phyloP scores from a whole-genome alignment of 169 alveolate genomes.

The Plasmodium reichenowi region DNA sequence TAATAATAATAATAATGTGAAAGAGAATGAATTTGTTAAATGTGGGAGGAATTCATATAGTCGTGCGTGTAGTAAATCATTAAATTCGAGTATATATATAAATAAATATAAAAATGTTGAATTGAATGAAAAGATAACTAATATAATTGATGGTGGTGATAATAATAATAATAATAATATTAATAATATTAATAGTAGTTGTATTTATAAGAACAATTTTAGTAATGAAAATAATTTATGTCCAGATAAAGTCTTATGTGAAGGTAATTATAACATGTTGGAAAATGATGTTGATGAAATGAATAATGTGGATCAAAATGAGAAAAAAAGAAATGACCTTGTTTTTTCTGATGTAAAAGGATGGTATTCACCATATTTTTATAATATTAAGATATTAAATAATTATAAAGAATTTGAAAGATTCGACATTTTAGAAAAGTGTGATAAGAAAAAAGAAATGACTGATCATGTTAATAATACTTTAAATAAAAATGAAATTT shows the following conservation, averaged over 20 bases:
- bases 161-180: neutral
- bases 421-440: conserved; percentile 38
- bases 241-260: neutral
- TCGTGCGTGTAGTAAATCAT: no score
- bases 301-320: conserved; percentile 15
- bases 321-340: conserved; percentile 35
- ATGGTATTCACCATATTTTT: conserved; percentile 75
- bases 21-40: neutral
- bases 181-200: neutral
- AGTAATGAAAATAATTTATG: neutral
- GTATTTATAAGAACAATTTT: neutral
- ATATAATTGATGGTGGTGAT: neutral
- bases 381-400: conserved; percentile 51
- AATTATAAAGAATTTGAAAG: conserved; percentile 50
- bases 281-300: conserved; percentile 23
- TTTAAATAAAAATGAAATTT: conserved; percentile 20
- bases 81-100: neutral
- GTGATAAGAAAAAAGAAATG: conserved; percentile 44
- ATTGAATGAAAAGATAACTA: neutral
- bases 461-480: conserved; percentile 2
- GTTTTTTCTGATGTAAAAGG: conserved; percentile 65
- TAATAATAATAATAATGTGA: conserved; percentile 4
- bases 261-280: neutral
- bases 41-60: no score
- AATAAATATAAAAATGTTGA: neutral